Percentiles rank a stretch among this genome's conserved stretches.
These are phyloP conservation scores for Auriscalpium microsporum DNA, from an alignment of 768 basidiomycete species.

Conservation along the genomic window DNA sequence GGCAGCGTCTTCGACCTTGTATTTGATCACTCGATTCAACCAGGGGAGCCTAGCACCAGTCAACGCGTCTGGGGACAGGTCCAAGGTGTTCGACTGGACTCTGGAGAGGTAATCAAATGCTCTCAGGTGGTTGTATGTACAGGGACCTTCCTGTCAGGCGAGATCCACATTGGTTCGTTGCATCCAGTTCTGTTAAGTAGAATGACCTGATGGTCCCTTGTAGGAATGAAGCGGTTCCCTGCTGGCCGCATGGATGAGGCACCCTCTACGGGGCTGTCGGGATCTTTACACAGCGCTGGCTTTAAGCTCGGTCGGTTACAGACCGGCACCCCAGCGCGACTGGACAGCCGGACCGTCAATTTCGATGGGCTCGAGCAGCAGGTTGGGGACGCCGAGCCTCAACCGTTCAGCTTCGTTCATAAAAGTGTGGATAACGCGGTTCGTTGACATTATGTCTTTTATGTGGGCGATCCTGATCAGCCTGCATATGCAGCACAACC, in stretches of 20 bases:
- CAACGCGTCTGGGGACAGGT: constrained; percentile 42
- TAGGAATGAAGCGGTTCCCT: constrained; percentile 65
- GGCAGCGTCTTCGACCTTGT: constrained; percentile 77
- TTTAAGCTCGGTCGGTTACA: constrained; percentile 80
- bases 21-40: constrained; percentile 38
- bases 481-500: constrained; percentile 45
- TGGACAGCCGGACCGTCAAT: constrained; percentile 63
- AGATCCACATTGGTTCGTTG: constrained; percentile 74
- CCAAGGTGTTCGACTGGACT: constrained; percentile 62
- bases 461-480: too few species aligned
- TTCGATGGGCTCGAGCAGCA: constrained; percentile 55
- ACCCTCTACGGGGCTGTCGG: constrained; percentile 67
- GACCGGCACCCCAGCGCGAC: constrained; percentile 79
- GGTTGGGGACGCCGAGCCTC: constrained; percentile 54
- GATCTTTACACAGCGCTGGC: constrained; percentile 63
- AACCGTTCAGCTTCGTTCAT: constrained; percentile 73
- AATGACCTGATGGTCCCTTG: not conserved
- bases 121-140: constrained; percentile 83
- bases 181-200: not conserved
- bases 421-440: constrained; percentile 64
- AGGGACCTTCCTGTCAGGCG: constrained; percentile 85
- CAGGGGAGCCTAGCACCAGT: constrained; percentile 17
- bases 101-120: constrained; percentile 67
- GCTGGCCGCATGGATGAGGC: constrained; percentile 71
- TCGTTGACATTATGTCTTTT: not conserved